Base-by-base conservation (phyloP, 139 green algal genomes). In the Micractinium conductrix region DNA sequence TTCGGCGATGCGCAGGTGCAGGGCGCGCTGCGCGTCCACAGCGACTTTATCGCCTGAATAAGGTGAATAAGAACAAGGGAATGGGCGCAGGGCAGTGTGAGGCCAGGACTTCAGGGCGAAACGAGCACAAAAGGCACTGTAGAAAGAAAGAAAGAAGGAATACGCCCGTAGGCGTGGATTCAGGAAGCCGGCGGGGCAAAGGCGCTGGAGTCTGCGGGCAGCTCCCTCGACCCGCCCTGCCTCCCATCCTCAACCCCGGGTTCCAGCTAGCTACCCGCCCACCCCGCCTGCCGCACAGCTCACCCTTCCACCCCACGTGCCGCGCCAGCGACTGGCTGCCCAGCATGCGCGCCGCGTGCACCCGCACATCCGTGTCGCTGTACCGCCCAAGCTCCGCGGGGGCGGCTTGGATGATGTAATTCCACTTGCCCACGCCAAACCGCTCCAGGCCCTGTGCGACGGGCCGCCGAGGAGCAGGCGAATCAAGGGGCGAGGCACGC, bases 261-360 rank as follows among this genome's bases (percentile, higher is more conserved):
- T 30, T 40, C 30, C 30, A 5, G 5, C 30, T 40, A 5, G 4
- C 63, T 60, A 43, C 67, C 53, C 38, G 19, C 35, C 70, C 65
- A 43, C 30, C 33, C 5, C 4, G 42, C 76, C 9, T 19, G 7
- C 33, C 30, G 21, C 74, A 80, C 44, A 78, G 79, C 82, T 74
- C 73, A 69, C 89, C 90, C 68, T 92, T 93, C 92, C 92, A 96
- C 24, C 92, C 91, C 14, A 92, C 62, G 71, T 94, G 93, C 30
- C 91, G 85, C 2, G 90, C 90, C 42, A 98, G 83, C 50, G 87
- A 94, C 75, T 98, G 95, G 17, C 86, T 90, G 30, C 95, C 95
- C 67, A 98, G 82, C 42, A 98, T 88, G 38, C 89, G 84, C 3
- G 86, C 86, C 21, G 95, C 87, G 35, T 95, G 95, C 35, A 96